A percentile compares a stretch with the other conserved stretches of the same genome.
Evolutionary conservation across 345 rosid genomes (phyloP).

Genomic region (Eucalyptus victrix): DNA sequence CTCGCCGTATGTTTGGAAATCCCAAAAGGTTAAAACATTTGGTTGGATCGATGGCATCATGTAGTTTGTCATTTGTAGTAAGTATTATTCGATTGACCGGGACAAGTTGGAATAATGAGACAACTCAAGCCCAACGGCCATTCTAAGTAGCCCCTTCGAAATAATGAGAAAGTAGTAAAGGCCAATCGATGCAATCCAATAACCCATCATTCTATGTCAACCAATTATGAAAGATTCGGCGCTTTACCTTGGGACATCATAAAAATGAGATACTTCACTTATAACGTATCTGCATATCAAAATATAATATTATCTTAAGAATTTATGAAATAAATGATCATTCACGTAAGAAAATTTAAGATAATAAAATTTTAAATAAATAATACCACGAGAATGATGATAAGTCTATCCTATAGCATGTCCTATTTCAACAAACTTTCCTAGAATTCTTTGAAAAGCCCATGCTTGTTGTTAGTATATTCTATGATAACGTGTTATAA

Average conservation of each 20-base stretch:
- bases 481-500: background rate
- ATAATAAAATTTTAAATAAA: background rate
- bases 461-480: background rate
- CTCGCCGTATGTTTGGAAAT: background rate
- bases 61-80: background rate
- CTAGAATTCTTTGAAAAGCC: background rate
- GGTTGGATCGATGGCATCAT: background rate
- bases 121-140: background rate
- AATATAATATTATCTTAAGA: no score
- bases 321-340: no score
- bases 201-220: background rate
- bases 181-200: background rate
- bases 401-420: background rate
- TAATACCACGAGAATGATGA: background rate
- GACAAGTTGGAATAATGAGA: background rate
- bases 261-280: no score
- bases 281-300: no score
- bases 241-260: no score
- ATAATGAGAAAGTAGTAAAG: background rate
- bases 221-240: no score
- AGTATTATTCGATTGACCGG: background rate
- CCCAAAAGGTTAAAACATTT: background rate
- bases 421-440: background rate
- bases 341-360: background rate
- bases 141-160: background rate